Base-by-base conservation (phyloP, 1,284 basidiomycete genomes). In the Fomitiporia mediterranea region DNA sequence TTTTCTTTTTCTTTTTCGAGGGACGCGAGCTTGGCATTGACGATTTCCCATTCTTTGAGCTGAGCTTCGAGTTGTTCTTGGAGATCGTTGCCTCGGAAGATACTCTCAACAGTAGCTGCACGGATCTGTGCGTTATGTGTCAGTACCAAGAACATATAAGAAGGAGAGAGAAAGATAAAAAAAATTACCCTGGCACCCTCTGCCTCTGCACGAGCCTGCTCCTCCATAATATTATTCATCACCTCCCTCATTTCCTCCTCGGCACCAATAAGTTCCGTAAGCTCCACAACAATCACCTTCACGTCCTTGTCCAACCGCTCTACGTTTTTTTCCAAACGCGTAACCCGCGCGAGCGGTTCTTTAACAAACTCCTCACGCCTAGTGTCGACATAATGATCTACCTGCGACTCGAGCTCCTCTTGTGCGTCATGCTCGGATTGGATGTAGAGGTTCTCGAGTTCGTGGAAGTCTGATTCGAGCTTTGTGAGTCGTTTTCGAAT, bases 391-490 rank as follows among this genome's bases (percentile, higher is more conserved):
- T 69, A 66, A 30, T 58, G 62, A 15, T 73, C 69, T 25, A 81
- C 66, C 15, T 63, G 66, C 38, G 69, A 68, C 9, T 74, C 72
- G 17, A 81, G 64, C 54, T 75, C 70, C 8, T 71, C 69, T 2
- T 65, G 55, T 2, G 75, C 28, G 11, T 73, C 65, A 11, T 57
- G 56, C 42, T 76, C 70, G 47, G 73, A 72, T 47, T 73, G 71
- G 2, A 61, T 61, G 39, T 80, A 60, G 51, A 76, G 72, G 59
- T 81, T 79, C 59, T 77, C 67, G 30, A 83, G 62, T 2, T 73
- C 69, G 9, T 57, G 27, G 21, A 79, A 61, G 1, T 66, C 68
- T n/a, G 61, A 64, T 19, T 77, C 73, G 8, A 84, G 65, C 1
- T 60, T 60, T 11, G 56, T 40, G 30, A 82, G 59, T n/a, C 68